These are phyloP conservation scores for Talaromyces sp. DNA, from an alignment of 2,329 filamentous ascomycete genomes.

Conservation along the genomic window DNA sequence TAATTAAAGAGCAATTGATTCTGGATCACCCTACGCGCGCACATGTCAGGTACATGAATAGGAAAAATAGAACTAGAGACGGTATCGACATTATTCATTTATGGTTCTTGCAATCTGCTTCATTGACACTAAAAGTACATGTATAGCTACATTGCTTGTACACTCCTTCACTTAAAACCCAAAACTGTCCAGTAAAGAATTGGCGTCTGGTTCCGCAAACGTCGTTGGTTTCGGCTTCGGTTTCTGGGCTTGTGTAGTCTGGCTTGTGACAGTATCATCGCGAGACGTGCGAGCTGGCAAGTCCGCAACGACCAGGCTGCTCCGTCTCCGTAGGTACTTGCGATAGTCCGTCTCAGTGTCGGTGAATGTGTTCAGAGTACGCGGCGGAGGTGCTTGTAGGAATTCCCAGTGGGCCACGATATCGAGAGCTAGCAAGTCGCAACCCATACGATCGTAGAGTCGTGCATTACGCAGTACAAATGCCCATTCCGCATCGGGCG, in stretches of 20 bases:
- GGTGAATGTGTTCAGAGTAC: conserved; percentile 19
- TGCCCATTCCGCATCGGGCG: conserved; percentile 75
- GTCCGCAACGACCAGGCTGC: conserved; percentile 77
- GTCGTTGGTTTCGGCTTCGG: conserved; percentile 59
- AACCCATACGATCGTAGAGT: conserved; percentile 87
- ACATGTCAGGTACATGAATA: background rate
- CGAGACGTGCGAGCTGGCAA: conserved; percentile 22
- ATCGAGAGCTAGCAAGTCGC: conserved; percentile 82
- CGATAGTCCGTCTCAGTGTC: conserved; percentile 54
- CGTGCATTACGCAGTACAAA: conserved; percentile 83
- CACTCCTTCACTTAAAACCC: conserved; percentile 59
- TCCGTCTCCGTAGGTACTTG: conserved; percentile 65
- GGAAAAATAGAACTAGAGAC: background rate
- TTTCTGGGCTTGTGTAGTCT: conserved; percentile 6
- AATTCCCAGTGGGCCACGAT: conserved; percentile 58
- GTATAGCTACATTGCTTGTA: background rate
- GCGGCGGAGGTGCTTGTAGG: conserved; percentile 20
- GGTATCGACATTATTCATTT: background rate
- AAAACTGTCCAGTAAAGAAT: conserved; percentile 85
- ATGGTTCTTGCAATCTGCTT: background rate
- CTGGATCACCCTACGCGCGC: background rate
- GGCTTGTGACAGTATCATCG: conserved; percentile 26
- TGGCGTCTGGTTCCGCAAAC: conserved; percentile 90
- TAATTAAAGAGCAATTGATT: background rate
- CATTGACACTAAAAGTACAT: background rate